Evolutionary conservation across 257 asterid genomes (phyloP).

Genomic region (Scutellaria baicalensis): DNA sequence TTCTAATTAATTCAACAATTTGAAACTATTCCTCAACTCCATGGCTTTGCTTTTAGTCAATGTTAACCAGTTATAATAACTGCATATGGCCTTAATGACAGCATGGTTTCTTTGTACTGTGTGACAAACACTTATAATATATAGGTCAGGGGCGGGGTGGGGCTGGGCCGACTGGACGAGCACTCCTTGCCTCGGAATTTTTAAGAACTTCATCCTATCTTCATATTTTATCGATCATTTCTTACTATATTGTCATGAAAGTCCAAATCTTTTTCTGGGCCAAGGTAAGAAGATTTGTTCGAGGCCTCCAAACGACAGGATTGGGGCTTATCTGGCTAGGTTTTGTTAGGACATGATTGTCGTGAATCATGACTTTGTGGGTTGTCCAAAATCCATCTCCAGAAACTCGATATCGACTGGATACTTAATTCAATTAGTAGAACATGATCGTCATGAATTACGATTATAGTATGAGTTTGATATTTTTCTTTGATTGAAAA

Average conservation of each 20-base stretch:
- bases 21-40: background rate
- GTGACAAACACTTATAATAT: background rate
- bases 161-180: too few relatives aligned
- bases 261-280: too few relatives aligned
- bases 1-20: background rate
- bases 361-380: constrained; percentile 17
- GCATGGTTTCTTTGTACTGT: background rate
- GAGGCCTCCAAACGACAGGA: too few relatives aligned
- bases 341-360: constrained; percentile 1
- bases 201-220: too few relatives aligned
- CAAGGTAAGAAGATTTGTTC: too few relatives aligned
- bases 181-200: too few relatives aligned
- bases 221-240: too few relatives aligned
- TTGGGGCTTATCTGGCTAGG: background rate
- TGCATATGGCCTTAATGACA: background rate
- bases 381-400: background rate
- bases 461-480: background rate
- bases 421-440: too few relatives aligned
- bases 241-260: too few relatives aligned
- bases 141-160: too few relatives aligned
- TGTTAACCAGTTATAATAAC: background rate
- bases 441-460: background rate
- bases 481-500: background rate
- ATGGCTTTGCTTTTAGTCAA: background rate
- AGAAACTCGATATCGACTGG: background rate